Percentiles rank a stretch among this genome's conserved stretches.
These are phyloP conservation scores for Acarospora socialis DNA, from an alignment of 2,329 filamentous ascomycete genomes.

Conservation along the genomic window DNA sequence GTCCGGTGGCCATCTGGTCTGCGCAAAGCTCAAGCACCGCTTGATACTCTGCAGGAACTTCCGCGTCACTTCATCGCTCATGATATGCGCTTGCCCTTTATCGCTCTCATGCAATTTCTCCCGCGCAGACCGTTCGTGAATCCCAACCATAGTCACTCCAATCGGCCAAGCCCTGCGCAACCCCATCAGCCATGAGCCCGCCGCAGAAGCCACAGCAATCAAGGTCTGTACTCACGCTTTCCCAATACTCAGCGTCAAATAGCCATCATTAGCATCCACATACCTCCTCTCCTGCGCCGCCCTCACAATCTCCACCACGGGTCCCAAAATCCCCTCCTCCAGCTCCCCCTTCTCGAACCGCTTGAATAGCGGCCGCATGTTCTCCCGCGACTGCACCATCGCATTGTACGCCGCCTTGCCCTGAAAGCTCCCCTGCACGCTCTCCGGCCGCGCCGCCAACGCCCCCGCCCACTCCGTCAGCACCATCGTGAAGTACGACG, in stretches of 20 bases:
- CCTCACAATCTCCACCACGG: constrained; percentile 81
- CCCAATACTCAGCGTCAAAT: constrained; percentile 81
- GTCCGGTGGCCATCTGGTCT: constrained; percentile 89
- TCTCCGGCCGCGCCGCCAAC: constrained; percentile 44
- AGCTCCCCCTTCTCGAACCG: constrained; percentile 73
- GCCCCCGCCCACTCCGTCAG: constrained; percentile 73
- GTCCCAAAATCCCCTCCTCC: constrained; percentile 62
- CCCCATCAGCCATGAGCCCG: constrained; percentile 1
- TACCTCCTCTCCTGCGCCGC: constrained; percentile 83
- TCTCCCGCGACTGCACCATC: constrained; percentile 76
- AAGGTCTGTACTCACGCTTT: constrained; percentile 47
- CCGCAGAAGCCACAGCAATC: neutral
- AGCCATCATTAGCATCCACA: constrained; percentile 92
- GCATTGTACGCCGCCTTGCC: constrained; percentile 70
- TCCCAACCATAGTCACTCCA: constrained; percentile 98
- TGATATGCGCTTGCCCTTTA: constrained; percentile 75
- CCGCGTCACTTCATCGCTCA: constrained; percentile 89
- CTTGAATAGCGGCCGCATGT: constrained; percentile 78
- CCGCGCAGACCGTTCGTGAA: constrained; percentile 87
- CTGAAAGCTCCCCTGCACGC: constrained; percentile 56
- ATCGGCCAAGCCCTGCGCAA: constrained; percentile 71
- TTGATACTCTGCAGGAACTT: constrained; percentile 98
- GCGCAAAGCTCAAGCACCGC: constrained; percentile 86
- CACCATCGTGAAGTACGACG: constrained; percentile 95
- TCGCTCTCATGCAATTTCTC: constrained; percentile 80